A percentile compares a stretch with the other conserved stretches of the same genome.
phyloP scores from a whole-genome alignment of 352 stramenopile genomes.

The Pythium phragmiticola region DNA sequence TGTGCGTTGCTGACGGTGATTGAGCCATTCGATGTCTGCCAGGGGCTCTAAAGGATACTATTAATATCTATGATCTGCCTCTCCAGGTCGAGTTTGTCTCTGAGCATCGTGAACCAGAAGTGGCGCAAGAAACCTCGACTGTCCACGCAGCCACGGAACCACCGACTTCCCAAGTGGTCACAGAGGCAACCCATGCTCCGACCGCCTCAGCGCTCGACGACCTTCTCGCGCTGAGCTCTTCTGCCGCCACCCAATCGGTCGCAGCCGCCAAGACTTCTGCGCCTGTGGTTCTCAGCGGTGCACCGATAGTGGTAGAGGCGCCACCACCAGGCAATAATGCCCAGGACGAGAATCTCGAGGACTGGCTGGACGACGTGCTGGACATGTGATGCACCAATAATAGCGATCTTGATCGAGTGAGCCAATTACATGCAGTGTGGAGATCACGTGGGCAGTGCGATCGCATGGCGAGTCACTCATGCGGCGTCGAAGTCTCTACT shows the following conservation, averaged over 20 bases:
- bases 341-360: conserved; percentile 46
- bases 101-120: not conserved
- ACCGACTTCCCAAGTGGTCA: not conserved
- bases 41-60: not conserved
- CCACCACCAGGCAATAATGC: not conserved
- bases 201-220: conserved; percentile 18
- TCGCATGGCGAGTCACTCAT: not conserved
- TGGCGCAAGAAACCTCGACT: not conserved
- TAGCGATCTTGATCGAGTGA: not conserved
- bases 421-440: no score
- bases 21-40: not conserved
- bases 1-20: conserved; percentile 33
- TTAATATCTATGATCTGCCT: not conserved
- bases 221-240: conserved; percentile 20
- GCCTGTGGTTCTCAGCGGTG: not conserved
- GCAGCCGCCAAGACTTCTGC: not conserved
- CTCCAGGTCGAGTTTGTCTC: conserved; percentile 5
- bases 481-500: not conserved
- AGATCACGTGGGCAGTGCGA: not conserved
- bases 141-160: not conserved
- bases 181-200: not conserved
- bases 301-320: not conserved
- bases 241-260: not conserved
- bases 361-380: conserved; percentile 72
- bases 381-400: conserved; percentile 31